Evolutionary conservation across 257 asterid genomes (phyloP).

Genomic region (Thymus quinquecostatus): DNA sequence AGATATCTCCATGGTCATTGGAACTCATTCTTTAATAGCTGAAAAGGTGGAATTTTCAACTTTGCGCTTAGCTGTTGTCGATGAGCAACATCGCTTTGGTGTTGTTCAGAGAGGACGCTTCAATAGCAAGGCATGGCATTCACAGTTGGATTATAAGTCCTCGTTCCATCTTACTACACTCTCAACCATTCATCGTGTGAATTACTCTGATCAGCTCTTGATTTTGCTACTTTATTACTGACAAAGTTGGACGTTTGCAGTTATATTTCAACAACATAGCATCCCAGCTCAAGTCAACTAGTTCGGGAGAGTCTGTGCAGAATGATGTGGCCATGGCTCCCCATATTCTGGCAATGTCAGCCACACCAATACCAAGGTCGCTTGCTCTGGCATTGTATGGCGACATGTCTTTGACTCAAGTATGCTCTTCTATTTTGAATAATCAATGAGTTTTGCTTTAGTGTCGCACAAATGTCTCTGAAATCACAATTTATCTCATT

Average conservation of each 20-base stretch:
- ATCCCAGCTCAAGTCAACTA: slow-evolving; percentile 52
- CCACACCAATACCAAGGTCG: slow-evolving; percentile 98
- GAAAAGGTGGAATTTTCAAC: slow-evolving; percentile 85
- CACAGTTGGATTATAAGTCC: slow-evolving; percentile 6
- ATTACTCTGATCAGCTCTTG: slow-evolving; percentile 9
- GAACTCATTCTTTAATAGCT: slow-evolving; percentile 89
- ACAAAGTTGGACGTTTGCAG: slow-evolving; percentile 54
- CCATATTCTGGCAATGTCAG: slow-evolving; percentile 95
- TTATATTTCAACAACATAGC: slow-evolving; percentile 60
- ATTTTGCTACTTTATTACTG: slow-evolving; percentile 16
- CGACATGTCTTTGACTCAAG: slow-evolving; percentile 97
- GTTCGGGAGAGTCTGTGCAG: slow-evolving; percentile 46
- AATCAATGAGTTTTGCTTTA: slow-evolving; percentile 9
- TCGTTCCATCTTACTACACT: not conserved
- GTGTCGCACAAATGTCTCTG: slow-evolving; percentile 10
- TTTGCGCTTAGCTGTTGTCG: slow-evolving; percentile 86
- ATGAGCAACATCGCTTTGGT: slow-evolving; percentile 98
- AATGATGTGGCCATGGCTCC: slow-evolving; percentile 73
- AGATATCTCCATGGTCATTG: slow-evolving; percentile 86
- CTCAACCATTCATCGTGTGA: slow-evolving; percentile 14
- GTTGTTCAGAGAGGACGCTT: slow-evolving; percentile 95
- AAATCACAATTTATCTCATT: slow-evolving; percentile 3
- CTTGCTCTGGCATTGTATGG: slow-evolving; percentile 95
- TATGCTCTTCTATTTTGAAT: slow-evolving; percentile 35
- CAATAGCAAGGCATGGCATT: slow-evolving; percentile 81